Evolutionary conservation across 2,329 filamentous ascomycete genomes (phyloP), one percentile per base, ranked within the genome.

Genomic region (Cercospora sojina): DNA sequence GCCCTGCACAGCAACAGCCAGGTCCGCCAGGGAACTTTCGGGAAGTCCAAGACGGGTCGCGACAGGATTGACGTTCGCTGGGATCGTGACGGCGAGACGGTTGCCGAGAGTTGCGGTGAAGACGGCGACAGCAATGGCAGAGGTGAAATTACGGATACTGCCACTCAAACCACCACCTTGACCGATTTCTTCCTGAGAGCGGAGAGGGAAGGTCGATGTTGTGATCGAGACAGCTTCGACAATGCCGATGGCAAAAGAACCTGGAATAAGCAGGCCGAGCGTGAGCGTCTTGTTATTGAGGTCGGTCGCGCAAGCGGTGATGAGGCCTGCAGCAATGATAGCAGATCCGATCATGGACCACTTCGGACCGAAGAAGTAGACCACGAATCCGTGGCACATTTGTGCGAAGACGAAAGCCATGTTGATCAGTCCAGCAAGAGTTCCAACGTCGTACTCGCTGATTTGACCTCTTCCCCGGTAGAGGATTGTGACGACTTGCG

Each of bases 401-500:
- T 74, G 72, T 1, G 71, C 71, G 43, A 74, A 74, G 32, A 74
- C 72, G 60, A 73, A 74, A 4, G 69, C 64, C 72, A 74, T 73
- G n/a, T 62, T 62, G 16, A 67, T 68, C 13, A 74, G 63, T 12
- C 72, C 72, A 25, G 72, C 72, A 12, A 70, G 64, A 2, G 71
- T 74, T 5, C 72, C 72, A 7, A 73, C 67, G 27, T 73, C 70
- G 59, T 73, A 73, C 29, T 69, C 65, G 67, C 71, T 72, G 66
- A 74, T 73, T 29, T 72, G 64, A 10, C 71, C 71, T 18, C 70
- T 65, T 18, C 65, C 67, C 32, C 69, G 72, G 64, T 73, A 74
- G 38, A 74, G 64, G 16, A 65, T 69, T 5, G 67, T 71, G 23
- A 74, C 72, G 20, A 72, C 69, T 31, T 72, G 71, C 20, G 72